phyloP scores from a whole-genome alignment of 345 rosid genomes.

The Populus alba region DNA sequence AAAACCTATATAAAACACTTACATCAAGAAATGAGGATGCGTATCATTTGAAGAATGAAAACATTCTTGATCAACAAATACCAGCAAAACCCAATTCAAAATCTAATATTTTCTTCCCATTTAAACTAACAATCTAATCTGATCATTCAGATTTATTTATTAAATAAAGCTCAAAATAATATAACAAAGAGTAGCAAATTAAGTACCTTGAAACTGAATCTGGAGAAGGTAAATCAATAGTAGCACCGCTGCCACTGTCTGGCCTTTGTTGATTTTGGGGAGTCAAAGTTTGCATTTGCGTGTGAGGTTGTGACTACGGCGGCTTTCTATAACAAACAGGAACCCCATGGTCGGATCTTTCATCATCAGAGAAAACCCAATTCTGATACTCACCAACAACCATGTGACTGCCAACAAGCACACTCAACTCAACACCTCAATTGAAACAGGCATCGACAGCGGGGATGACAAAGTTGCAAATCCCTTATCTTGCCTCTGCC shows the following conservation, averaged over 20 bases:
- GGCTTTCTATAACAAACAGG: constrained; percentile 54
- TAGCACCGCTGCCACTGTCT: constrained; percentile 31
- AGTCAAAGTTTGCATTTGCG: constrained; percentile 30
- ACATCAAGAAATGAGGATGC: no score
- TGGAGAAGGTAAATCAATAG: constrained; percentile 65
- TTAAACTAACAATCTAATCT: neutral
- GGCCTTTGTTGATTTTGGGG: constrained; percentile 56
- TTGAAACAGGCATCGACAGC: constrained; percentile 48
- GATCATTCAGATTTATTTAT: neutral
- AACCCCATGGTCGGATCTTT: constrained; percentile 82
- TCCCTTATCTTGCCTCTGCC: constrained; percentile 48
- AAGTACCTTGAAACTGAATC: constrained; percentile 79
- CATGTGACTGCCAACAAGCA: constrained; percentile 18
- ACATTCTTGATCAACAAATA: constrained; percentile 5
- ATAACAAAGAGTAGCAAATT: neutral
- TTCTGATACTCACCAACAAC: constrained; percentile 44
- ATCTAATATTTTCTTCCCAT: constrained; percentile 10
- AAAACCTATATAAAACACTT: no score
- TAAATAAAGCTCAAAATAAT: neutral
- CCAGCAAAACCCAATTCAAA: constrained; percentile 24
- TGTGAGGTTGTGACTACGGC: constrained; percentile 37
- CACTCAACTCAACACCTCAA: constrained; percentile 42
- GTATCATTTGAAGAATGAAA: no score
- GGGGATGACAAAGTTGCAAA: constrained; percentile 52
- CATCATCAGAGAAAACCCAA: constrained; percentile 73